phyloP scores from a whole-genome alignment of 352 stramenopile species.

The Pythium graminicola region DNA sequence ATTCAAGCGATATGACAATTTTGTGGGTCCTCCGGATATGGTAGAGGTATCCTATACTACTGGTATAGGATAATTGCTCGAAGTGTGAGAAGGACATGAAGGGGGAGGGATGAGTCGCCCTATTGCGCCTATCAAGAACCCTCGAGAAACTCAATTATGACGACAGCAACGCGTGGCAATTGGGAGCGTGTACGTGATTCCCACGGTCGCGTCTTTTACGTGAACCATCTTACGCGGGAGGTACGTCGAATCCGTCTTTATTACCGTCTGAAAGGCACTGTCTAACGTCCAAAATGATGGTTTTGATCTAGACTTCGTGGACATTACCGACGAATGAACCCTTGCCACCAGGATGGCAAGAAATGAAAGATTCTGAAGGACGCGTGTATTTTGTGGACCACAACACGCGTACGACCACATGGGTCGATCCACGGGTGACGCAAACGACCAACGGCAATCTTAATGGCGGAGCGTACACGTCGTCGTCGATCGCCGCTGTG shows the following conservation, averaged over 20 bases:
- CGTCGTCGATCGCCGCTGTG: no score
- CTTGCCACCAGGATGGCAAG: constrained; percentile 64
- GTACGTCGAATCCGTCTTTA: constrained; percentile 25
- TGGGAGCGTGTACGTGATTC: constrained; percentile 80
- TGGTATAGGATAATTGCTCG: neutral
- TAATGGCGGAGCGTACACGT: no score
- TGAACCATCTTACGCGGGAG: constrained; percentile 77
- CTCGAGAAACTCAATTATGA: constrained; percentile 3
- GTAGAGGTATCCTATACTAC: no score
- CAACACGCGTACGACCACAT: constrained; percentile 66
- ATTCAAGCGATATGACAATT: no score
- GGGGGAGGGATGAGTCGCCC: constrained; percentile 6
- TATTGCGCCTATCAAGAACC: neutral
- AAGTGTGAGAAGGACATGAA: neutral
- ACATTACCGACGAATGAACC: constrained; percentile 47
- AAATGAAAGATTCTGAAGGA: constrained; percentile 61
- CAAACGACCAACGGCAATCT: no score
- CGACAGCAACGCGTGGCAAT: constrained; percentile 23
- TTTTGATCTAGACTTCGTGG: constrained; percentile 59
- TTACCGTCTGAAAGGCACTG: neutral
- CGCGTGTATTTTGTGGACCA: constrained; percentile 71
- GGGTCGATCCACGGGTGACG: constrained; percentile 55
- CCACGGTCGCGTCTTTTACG: constrained; percentile 81
- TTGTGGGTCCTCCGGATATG: no score
- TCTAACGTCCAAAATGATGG: neutral